Evolutionary conservation across 192 early-diverging fungal species (phyloP).

Genomic region (Geranomyces michiganensis): DNA sequence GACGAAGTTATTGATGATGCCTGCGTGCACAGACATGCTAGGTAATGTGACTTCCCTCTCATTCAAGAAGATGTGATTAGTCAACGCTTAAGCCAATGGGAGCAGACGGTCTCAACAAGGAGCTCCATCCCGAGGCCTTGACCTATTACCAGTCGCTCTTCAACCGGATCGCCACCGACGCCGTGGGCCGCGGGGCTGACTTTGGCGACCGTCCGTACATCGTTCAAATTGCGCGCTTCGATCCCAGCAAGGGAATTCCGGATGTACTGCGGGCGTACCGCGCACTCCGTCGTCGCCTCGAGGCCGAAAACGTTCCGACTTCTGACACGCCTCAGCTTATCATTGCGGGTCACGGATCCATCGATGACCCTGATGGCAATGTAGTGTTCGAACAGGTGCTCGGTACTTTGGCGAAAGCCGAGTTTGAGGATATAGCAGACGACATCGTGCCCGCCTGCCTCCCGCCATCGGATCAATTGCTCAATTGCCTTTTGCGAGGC

Average conservation of each 20-base stretch:
- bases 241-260: slow-evolving; percentile 82
- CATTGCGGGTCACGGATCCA: slow-evolving; percentile 74
- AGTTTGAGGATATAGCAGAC: slow-evolving; percentile 19
- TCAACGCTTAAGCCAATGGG: too few relatives aligned
- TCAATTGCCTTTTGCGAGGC: slow-evolving; percentile 72
- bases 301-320: slow-evolving; percentile 33
- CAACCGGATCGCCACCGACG: slow-evolving; percentile 75
- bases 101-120: slow-evolving; percentile 87
- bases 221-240: slow-evolving; percentile 81
- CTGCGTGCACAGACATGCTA: slow-evolving; percentile 76
- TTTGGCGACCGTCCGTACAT: slow-evolving; percentile 74
- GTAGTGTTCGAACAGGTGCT: slow-evolving; percentile 58
- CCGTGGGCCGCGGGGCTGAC: slow-evolving; percentile 54
- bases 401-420: slow-evolving; percentile 24
- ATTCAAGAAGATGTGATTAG: too few relatives aligned
- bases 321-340: slow-evolving; percentile 70
- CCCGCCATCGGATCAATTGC: slow-evolving; percentile 78
- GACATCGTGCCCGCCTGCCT: slow-evolving; percentile 49
- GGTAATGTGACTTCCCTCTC: too few relatives aligned
- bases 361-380: slow-evolving; percentile 82
- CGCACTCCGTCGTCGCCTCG: slow-evolving; percentile 61
- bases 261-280: slow-evolving; percentile 73
- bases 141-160: slow-evolving; percentile 65
- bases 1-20: slow-evolving; percentile 66
- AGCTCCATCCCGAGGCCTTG: slow-evolving; percentile 52